phyloP scores from a whole-genome alignment of 176 grass and related monocot genomes.

The Triticum urartu region DNA sequence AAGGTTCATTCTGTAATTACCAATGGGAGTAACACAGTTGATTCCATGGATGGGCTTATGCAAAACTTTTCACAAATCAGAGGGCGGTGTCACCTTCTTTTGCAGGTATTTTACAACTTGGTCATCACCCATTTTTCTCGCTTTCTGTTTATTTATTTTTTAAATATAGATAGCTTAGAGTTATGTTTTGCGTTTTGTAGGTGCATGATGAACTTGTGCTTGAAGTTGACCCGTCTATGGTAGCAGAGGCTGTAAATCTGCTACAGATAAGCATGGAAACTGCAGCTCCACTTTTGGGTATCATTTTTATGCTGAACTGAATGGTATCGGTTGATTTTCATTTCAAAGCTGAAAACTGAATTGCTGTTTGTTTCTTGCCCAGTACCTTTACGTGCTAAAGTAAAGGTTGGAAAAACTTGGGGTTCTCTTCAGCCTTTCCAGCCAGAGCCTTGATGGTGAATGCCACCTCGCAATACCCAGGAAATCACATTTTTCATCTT shows the following conservation, averaged over 20 bases:
- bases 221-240: slow-evolving; percentile 60
- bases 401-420: slow-evolving; percentile 88
- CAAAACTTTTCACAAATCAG: slow-evolving; percentile 53
- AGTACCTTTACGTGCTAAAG: slow-evolving; percentile 87
- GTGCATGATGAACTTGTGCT: slow-evolving; percentile 95
- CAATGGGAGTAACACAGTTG: slow-evolving; percentile 24
- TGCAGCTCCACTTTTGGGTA: slow-evolving; percentile 82
- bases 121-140: neutral
- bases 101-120: slow-evolving; percentile 56
- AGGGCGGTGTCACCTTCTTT: slow-evolving; percentile 71
- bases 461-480: neutral
- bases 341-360: slow-evolving; percentile 11
- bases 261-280: slow-evolving; percentile 79
- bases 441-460: slow-evolving; percentile 36
- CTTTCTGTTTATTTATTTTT: neutral
- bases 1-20: slow-evolving; percentile 78
- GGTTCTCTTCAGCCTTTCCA: slow-evolving; percentile 81
- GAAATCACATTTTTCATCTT: slow-evolving; percentile 4
- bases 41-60: slow-evolving; percentile 34
- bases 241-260: slow-evolving; percentile 62
- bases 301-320: slow-evolving; percentile 13
- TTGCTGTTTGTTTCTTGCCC: slow-evolving; percentile 37
- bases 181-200: slow-evolving; percentile 34
- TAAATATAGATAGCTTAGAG: neutral
- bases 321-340: neutral